Evolutionary conservation across 2,329 filamentous ascomycete genomes (phyloP), one percentile per base, ranked within the genome.

Genomic region (Cryphonectria japonica): DNA sequence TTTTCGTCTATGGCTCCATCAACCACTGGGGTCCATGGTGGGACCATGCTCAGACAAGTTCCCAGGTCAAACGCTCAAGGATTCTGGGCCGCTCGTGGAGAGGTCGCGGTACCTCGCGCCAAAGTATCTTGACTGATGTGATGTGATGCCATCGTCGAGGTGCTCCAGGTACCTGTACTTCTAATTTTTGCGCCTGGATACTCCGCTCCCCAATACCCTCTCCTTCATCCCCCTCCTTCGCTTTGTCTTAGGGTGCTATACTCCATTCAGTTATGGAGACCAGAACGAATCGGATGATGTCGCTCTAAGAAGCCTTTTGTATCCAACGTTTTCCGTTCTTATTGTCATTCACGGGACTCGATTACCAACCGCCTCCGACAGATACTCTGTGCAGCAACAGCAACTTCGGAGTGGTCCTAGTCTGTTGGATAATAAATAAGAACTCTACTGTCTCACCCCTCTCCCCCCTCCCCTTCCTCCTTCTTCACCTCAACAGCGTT

Each of bases 51-150:
- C 41, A 34, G 19, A n/a, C 29, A n/a, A 41, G 43, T 5, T 29
- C 29, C 8, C 61, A 34, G 54, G 29, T 32, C 59, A 39, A 34
- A 19, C 32, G 59, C 41, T 9, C 43, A 50, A 34, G 63, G 22
- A 43, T 46, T 14, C 9, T 39, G 39, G 39, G 22, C 26, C 39
- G 61, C n/a, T n/a, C 39, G 11, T 32, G 61, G 26, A 11, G 8
- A 32, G 63, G n/a, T 29, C 43, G 63, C 63, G 29, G 63, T 65
- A 65, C 63, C 26, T 65, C 19, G 26, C 63, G 19, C 8, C 63
- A 29, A 64, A 32, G 61, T 64, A 65, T 65, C 26, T 39, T 6
- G 16, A 39, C 9, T 13, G 39, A 29, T 50, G 26, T 19, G 13
- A 52, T 65, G 14, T 29, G 61, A 41, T 50, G 41, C 63, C 4